These are phyloP conservation scores for Aspergillus aculeatus DNA, from an alignment of 2,329 filamentous ascomycete genomes.

Conservation along the genomic window DNA sequence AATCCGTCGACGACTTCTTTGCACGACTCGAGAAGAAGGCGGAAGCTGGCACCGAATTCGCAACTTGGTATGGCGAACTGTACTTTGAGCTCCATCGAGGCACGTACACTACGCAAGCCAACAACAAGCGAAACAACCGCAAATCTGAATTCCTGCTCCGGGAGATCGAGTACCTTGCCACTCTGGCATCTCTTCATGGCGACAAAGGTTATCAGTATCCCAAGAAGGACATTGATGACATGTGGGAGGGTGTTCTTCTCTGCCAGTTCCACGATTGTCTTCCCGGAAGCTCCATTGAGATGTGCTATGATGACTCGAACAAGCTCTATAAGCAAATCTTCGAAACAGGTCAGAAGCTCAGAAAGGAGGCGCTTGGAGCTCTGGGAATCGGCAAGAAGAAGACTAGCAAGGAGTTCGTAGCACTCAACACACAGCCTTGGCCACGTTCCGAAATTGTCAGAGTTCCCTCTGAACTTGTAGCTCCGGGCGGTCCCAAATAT, in stretches of 20 bases:
- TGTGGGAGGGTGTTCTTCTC: constrained; percentile 90
- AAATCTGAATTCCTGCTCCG: constrained; percentile 80
- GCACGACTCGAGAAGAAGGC: constrained; percentile 78
- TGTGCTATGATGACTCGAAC: constrained; percentile 97
- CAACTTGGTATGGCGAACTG: constrained; percentile 96
- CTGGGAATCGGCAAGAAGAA: constrained; percentile 60
- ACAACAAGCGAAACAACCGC: constrained; percentile 94
- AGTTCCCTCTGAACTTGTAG: constrained; percentile 48
- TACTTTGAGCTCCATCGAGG: constrained; percentile 98
- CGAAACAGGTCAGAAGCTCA: constrained; percentile 67
- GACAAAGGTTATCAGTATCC: constrained; percentile 79
- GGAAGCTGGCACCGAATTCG: constrained; percentile 64
- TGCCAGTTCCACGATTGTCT: constrained; percentile 98
- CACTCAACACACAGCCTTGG: constrained; percentile 88
- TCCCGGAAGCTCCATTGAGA: constrained; percentile 91
- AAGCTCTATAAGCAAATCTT: constrained; percentile 84
- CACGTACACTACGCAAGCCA: constrained; percentile 95
- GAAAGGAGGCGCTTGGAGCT: constrained; percentile 66
- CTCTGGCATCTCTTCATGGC: constrained; percentile 71
- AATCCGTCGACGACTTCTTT: constrained; percentile 93
- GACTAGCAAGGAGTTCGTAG: constrained; percentile 53
- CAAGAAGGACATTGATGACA: constrained; percentile 86
- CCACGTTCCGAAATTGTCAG: constrained; percentile 70
- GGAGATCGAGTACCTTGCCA: constrained; percentile 84
- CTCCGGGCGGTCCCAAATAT: constrained; percentile 32